phyloP scores from a whole-genome alignment of 2,329 filamentous ascomycete genomes.

The Byssoonygena ceratinophila region DNA sequence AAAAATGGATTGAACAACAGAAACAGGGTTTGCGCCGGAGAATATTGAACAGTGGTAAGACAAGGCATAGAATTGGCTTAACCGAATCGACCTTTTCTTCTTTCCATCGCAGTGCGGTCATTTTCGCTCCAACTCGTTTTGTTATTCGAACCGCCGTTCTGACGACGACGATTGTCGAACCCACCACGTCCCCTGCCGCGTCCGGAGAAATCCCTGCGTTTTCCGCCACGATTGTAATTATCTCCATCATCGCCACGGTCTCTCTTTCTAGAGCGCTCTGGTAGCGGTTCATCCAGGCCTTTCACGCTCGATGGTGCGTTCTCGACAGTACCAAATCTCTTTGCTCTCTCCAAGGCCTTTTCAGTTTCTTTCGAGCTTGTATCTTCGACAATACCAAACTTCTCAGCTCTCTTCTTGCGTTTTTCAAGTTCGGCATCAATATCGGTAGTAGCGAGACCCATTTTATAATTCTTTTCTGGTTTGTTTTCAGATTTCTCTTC shows the following conservation, averaged over 20 bases:
- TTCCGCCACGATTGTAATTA: constrained; percentile 31
- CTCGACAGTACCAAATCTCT: constrained; percentile 35
- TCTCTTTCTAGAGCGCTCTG: constrained; percentile 35
- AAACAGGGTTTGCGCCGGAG: neutral
- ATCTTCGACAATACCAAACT: constrained; percentile 39
- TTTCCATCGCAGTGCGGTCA: constrained; percentile 37
- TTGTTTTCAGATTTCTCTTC: constrained; percentile 20
- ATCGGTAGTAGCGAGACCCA: constrained; percentile 35
- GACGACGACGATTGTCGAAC: constrained; percentile 14
- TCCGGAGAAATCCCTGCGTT: constrained; percentile 29
- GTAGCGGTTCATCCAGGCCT: constrained; percentile 38
- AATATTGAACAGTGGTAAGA: neutral
- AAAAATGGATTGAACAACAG: neutral
- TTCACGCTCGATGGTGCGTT: constrained; percentile 26
- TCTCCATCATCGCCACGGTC: constrained; percentile 30
- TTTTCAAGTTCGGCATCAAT: constrained; percentile 39
- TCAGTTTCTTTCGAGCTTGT: constrained; percentile 33
- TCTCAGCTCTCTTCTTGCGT: constrained; percentile 40
- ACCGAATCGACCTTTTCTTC: constrained; percentile 30
- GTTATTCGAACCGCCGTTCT: constrained; percentile 21
- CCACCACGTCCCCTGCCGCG: constrained; percentile 19
- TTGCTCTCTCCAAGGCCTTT: constrained; percentile 38
- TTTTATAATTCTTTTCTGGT: constrained; percentile 29
- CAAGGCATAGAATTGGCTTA: neutral
- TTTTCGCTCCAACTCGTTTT: constrained; percentile 27